These are phyloP conservation scores for Chlorokybus atmophyticus DNA, from an alignment of 139 green algal species.

Conservation along the genomic window DNA sequence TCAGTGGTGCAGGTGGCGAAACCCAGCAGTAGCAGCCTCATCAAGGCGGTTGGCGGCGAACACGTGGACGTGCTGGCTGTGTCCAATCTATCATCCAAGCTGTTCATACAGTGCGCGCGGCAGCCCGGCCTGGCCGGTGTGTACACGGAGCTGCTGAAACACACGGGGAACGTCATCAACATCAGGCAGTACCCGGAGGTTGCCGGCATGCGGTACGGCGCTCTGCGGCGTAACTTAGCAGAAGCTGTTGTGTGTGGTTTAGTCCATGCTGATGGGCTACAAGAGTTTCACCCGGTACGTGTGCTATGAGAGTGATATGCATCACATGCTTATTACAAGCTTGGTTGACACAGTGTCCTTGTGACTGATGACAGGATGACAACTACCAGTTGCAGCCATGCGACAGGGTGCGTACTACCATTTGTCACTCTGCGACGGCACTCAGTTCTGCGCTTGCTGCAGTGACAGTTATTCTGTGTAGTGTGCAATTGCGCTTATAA, in stretches of 20 bases:
- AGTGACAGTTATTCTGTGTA: too few relatives aligned
- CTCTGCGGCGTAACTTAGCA: conserved; percentile 7
- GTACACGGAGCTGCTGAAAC: conserved; percentile 1
- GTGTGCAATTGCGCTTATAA: too few relatives aligned
- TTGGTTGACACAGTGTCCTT: too few relatives aligned
- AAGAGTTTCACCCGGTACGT: too few relatives aligned
- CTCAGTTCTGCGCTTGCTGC: too few relatives aligned
- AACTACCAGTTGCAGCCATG: too few relatives aligned
- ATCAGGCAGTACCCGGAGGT: conserved; percentile 12
- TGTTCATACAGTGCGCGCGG: background rate
- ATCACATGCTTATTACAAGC: too few relatives aligned
- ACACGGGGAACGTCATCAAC: conserved; percentile 22
- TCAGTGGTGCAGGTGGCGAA: conserved; percentile 18
- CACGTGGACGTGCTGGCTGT: background rate
- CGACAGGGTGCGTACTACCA: too few relatives aligned
- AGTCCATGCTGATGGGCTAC: too few relatives aligned
- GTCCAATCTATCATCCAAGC: background rate
- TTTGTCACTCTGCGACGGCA: too few relatives aligned
- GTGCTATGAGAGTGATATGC: too few relatives aligned
- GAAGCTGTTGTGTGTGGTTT: conserved; percentile 4
- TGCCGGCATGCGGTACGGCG: conserved; percentile 7
- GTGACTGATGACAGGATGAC: too few relatives aligned
- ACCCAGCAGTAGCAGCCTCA: conserved; percentile 8
- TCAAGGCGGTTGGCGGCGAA: background rate
- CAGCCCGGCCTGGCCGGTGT: background rate